Evolutionary conservation across 805 yeast species (phyloP).

Genomic region (Pichia membranifaciens): DNA sequence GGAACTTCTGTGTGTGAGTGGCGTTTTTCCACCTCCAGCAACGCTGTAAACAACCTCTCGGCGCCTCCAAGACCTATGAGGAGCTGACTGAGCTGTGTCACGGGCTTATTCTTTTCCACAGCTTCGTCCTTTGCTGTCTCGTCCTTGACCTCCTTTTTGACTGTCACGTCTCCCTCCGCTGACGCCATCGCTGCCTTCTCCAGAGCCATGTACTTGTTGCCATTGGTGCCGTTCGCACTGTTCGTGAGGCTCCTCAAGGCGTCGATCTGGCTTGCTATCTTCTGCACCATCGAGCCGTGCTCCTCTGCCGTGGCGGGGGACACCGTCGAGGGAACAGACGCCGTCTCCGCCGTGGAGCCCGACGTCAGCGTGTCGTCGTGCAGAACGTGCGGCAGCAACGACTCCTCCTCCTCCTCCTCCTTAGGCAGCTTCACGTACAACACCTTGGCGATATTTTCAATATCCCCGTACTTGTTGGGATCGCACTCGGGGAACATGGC

Average conservation of each 20-base stretch:
- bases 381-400: no score
- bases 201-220: not conserved
- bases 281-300: not conserved
- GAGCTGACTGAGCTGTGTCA: not conserved
- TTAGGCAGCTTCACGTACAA: slow-evolving; percentile 20
- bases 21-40: slow-evolving; percentile 14
- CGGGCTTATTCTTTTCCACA: not conserved
- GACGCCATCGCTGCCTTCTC: slow-evolving; percentile 5
- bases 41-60: slow-evolving; percentile 14
- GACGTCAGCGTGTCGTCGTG: not conserved
- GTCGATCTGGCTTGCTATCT: not conserved
- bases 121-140: slow-evolving; percentile 7
- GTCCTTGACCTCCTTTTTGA: not conserved
- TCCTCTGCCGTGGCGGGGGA: not conserved
- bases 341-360: not conserved
- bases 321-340: not conserved
- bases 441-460: slow-evolving; percentile 27
- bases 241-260: not conserved
- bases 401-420: not conserved
- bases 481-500: slow-evolving; percentile 34
- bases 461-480: slow-evolving; percentile 31
- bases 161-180: not conserved
- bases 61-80: slow-evolving; percentile 16
- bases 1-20: slow-evolving; percentile 8
- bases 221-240: not conserved